Evolutionary conservation across 257 asterid genomes (phyloP).

Genomic region (Paulownia fortunei): DNA sequence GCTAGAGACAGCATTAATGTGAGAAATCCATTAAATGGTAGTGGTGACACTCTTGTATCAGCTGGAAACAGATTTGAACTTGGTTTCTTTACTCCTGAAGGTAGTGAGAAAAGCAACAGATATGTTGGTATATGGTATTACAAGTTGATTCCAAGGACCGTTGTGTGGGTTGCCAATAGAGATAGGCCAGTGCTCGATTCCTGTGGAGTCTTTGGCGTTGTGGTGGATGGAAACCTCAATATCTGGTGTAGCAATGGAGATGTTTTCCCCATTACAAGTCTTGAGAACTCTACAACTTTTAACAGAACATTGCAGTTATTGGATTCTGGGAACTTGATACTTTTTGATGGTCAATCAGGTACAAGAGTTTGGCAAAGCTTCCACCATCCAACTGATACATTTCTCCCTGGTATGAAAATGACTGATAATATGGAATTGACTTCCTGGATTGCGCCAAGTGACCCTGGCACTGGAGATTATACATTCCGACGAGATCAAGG

Average conservation of each 20-base stretch:
- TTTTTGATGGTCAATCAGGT: conserved; percentile 35
- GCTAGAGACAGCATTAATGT: conserved; percentile 43
- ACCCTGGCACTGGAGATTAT: conserved; percentile 29
- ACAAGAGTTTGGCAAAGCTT: conserved; percentile 51
- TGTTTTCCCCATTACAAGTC: not conserved
- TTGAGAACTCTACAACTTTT: not conserved
- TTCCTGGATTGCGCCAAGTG: conserved; percentile 28
- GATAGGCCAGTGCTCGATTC: not conserved
- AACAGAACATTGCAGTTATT: conserved; percentile 39
- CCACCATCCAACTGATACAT: conserved; percentile 44
- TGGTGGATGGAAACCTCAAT: conserved; percentile 42
- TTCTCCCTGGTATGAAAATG: conserved; percentile 56
- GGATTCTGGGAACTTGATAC: conserved; percentile 56
- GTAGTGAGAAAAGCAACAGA: not conserved
- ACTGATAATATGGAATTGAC: not conserved
- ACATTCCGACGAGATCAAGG: conserved; percentile 30
- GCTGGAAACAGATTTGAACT: conserved; percentile 44
- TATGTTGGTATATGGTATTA: conserved; percentile 60
- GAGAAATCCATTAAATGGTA: not conserved
- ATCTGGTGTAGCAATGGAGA: not conserved
- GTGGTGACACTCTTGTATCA: conserved; percentile 42
- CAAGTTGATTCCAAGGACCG: conserved; percentile 14
- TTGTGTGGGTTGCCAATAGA: conserved; percentile 60
- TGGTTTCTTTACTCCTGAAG: conserved; percentile 46
- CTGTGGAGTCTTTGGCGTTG: conserved; percentile 26